phyloP scores from a whole-genome alignment of 805 yeast genomes.

The Yarrowia sp. region DNA sequence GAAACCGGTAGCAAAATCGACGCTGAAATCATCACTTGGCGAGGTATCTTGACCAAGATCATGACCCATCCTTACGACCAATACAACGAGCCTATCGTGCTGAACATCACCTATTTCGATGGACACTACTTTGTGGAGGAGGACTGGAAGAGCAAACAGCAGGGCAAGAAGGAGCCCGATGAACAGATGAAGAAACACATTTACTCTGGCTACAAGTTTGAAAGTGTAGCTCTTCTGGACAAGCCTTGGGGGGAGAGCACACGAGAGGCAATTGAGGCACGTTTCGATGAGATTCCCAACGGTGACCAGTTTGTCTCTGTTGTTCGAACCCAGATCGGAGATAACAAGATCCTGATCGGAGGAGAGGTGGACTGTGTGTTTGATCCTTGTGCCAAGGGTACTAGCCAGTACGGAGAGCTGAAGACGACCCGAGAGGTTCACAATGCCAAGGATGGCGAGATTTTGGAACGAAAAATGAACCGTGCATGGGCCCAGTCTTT shows the following conservation, averaged over 20 bases:
- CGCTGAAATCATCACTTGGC: constrained; percentile 71
- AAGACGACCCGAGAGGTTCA: constrained; percentile 64
- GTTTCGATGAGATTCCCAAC: constrained; percentile 54
- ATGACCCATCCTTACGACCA: constrained; percentile 62
- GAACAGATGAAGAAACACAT: constrained; percentile 35
- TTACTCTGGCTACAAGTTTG: constrained; percentile 71
- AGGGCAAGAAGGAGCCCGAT: constrained; percentile 28
- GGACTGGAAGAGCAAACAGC: constrained; percentile 35
- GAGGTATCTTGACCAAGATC: constrained; percentile 78
- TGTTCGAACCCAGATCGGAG: constrained; percentile 83
- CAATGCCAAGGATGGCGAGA: constrained; percentile 54
- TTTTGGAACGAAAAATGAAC: constrained; percentile 72
- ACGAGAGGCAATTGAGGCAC: constrained; percentile 62
- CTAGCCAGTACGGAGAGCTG: constrained; percentile 71
- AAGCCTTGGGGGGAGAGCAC: constrained; percentile 71
- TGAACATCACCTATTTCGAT: constrained; percentile 67
- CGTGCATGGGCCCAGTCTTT: constrained; percentile 93
- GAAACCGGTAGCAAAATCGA: constrained; percentile 46
- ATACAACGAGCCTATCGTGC: constrained; percentile 50
- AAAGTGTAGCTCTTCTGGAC: constrained; percentile 66
- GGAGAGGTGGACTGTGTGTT: constrained; percentile 92
- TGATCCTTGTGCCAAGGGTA: constrained; percentile 49
- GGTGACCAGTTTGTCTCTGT: constrained; percentile 71
- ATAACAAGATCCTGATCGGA: constrained; percentile 61
- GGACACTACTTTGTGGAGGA: constrained; percentile 45